A percentile compares a stretch with the other conserved stretches of the same genome.
Conservation (phyloP, 208 protist species). For the Phytomonas sp. region DNA sequence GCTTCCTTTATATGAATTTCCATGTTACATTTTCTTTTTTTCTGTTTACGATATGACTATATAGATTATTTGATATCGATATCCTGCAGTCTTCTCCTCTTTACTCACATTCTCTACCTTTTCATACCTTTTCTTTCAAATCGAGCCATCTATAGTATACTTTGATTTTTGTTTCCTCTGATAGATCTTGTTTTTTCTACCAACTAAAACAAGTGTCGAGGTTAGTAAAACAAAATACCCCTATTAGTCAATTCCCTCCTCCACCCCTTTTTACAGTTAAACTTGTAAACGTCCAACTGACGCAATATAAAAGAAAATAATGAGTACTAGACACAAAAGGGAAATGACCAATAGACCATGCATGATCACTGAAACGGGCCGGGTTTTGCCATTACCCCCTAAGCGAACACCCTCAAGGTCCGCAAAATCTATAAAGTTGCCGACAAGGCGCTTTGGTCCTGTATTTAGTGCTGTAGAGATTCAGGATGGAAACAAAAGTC, state of each 20-base stretch:
- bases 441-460: neutral
- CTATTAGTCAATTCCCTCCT: no score
- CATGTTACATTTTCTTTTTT: constrained; percentile 3
- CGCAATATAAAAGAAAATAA: neutral
- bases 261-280: neutral
- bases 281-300: neutral
- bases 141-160: neutral
- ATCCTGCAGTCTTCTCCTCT: neutral
- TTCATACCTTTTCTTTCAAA: constrained; percentile 5
- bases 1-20: neutral
- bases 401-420: neutral
- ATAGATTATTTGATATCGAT: neutral
- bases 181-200: constrained; percentile 9
- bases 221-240: neutral
- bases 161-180: constrained; percentile 4
- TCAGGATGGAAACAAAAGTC: neutral
- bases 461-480: neutral
- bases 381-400: neutral
- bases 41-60: neutral
- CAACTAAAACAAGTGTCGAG: neutral
- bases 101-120: constrained; percentile 5
- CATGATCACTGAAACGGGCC: neutral
- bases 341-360: neutral
- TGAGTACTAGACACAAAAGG: neutral
- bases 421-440: neutral